phyloP scores from a whole-genome alignment of 176 grass and related monocot genomes.

The Ananas comosus region DNA sequence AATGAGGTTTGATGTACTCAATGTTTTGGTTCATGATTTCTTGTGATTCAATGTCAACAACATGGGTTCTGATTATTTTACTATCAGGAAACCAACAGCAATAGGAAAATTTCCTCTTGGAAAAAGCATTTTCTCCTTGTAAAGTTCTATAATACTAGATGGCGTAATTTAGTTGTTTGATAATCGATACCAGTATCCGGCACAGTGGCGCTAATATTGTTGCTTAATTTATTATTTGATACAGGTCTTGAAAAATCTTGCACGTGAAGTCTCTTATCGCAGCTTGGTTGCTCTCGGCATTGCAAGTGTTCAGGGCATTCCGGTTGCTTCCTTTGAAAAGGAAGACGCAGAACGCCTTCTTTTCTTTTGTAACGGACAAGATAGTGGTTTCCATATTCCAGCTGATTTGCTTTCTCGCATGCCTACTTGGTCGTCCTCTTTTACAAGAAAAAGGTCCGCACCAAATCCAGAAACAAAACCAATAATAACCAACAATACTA shows the following conservation, averaged over 20 bases:
- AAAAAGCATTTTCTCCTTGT: no score
- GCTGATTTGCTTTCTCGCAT: constrained; percentile 30
- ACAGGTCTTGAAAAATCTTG: constrained; percentile 90
- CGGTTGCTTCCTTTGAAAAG: constrained; percentile 82
- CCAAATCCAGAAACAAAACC: constrained; percentile 36
- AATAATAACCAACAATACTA: constrained; percentile 19
- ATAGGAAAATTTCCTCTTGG: no score
- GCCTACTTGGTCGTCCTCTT: constrained; percentile 22
- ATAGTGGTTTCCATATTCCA: constrained; percentile 39
- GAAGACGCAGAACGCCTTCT: constrained; percentile 84
- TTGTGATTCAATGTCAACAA: no score
- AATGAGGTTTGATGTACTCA: no score
- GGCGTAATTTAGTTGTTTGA: background rate
- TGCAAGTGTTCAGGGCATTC: constrained; percentile 69
- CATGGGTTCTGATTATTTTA: no score
- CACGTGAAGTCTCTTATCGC: constrained; percentile 61
- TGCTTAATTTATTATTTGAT: constrained; percentile 6
- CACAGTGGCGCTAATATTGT: background rate
- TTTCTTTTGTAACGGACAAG: constrained; percentile 68
- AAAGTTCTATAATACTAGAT: background rate
- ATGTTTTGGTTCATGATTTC: no score
- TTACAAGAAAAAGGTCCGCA: constrained; percentile 50
- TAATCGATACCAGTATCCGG: background rate
- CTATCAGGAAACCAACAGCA: no score
- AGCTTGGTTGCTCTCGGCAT: constrained; percentile 92